Percentiles rank a stretch among this genome's conserved stretches.
These are phyloP conservation scores for Aspergillus latus DNA, from an alignment of 2,329 filamentous ascomycete genomes.

Conservation along the genomic window DNA sequence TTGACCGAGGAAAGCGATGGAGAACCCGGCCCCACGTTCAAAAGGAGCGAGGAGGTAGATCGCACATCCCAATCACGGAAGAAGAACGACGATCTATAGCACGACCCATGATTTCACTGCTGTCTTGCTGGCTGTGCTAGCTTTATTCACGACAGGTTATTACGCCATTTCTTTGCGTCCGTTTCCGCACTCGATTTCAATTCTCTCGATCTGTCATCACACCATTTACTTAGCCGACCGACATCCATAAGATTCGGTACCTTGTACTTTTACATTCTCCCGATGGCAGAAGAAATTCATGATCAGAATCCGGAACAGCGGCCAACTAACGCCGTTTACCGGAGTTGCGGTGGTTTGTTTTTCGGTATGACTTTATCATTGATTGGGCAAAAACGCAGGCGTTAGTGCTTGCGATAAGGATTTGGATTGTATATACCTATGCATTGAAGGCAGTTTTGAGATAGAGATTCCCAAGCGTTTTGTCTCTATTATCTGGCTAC, in stretches of 20 bases:
- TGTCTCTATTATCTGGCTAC: constrained; percentile 1
- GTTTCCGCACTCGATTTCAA: constrained; percentile 7
- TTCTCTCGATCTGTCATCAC: not conserved
- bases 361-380: constrained; percentile 11
- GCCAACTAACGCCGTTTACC: constrained; percentile 1
- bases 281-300: constrained; percentile 17
- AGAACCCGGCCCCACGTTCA: constrained; percentile 38
- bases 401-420: constrained; percentile 19
- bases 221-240: not conserved
- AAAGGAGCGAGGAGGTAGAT: constrained; percentile 28
- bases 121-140: constrained; percentile 11
- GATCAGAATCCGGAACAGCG: constrained; percentile 13
- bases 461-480: constrained; percentile 21
- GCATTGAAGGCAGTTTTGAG: constrained; percentile 21
- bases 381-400: constrained; percentile 18
- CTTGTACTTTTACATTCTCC: constrained; percentile 27
- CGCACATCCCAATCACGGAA: constrained; percentile 29
- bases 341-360: constrained; percentile 18
- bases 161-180: constrained; percentile 23
- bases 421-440: constrained; percentile 27
- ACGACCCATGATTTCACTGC: constrained; percentile 15
- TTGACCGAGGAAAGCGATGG: constrained; percentile 74
- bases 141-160: constrained; percentile 27
- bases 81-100: constrained; percentile 35
- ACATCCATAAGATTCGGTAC: constrained; percentile 16